Evolutionary conservation across 257 asterid species (phyloP).

Genomic region (Solanum virginianum): DNA sequence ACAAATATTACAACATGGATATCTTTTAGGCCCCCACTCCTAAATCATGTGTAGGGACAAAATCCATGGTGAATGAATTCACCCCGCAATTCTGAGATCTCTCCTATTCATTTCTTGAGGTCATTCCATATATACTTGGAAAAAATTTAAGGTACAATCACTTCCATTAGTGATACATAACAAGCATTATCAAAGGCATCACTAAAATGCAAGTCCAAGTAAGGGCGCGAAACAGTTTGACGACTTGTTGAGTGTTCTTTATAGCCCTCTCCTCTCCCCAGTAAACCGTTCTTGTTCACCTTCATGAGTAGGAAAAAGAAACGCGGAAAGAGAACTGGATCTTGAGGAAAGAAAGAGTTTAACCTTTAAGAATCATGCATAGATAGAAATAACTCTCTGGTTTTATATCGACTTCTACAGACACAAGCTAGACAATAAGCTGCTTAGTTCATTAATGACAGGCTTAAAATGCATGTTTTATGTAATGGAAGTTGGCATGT

Average conservation of each 20-base stretch:
- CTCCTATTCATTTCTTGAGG: background rate
- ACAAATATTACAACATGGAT: background rate
- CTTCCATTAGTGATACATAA: background rate
- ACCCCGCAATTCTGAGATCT: background rate
- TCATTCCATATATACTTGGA: background rate
- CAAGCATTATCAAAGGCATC: background rate
- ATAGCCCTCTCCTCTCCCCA: background rate
- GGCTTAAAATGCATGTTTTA: background rate
- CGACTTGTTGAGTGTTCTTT: background rate
- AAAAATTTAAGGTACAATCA: background rate
- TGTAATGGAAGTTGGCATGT: background rate
- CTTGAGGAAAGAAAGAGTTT: background rate
- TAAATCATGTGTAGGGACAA: background rate
- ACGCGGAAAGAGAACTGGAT: background rate
- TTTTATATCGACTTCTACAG: background rate
- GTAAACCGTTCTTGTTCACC: background rate
- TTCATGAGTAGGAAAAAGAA: background rate
- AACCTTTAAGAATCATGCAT: background rate
- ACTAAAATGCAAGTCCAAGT: background rate
- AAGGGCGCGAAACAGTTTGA: background rate
- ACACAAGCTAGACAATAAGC: background rate
- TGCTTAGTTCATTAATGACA: background rate
- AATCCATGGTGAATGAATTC: background rate
- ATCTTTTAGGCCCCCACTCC: background rate
- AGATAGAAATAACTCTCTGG: background rate